Evolutionary conservation across 805 yeast species (phyloP), one percentile per base, ranked within the genome.

Genomic region (Wickerhamomyces ciferrii): DNA sequence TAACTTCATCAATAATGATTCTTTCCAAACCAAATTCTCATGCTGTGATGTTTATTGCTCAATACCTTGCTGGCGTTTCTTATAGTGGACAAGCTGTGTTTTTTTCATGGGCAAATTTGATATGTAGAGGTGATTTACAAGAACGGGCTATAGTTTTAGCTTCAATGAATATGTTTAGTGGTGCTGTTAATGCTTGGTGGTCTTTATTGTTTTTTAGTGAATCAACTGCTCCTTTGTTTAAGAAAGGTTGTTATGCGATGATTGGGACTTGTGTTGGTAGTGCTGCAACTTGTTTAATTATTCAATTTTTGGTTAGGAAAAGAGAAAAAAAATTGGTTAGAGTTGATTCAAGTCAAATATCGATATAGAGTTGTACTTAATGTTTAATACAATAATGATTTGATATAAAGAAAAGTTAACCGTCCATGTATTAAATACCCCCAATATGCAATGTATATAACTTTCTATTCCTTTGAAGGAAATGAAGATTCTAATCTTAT

Each of bases 111-210:
- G 83, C 83, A 3, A 80, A 81, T 53, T 66, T 77, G 41, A 76
- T 78, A 1, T 77, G 83, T 50, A 70, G 74, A 29, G 70, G 76
- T 50, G 87, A 83, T 59, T 59, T 78, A 23, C 80, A 82, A 64
- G 84, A 79, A 54, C 69, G 87, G 55, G 84, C 87, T 0, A 67
- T 82, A 41, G 83, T 80, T 1, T 64, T 82, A 42, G 87, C 83
- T 0, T 78, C 83, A 0, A 79, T 80, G 84, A 79, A 79, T 59
- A 78, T 79, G 82, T 78, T 78, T 59, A 74, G 80, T 25, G 74
- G 77, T 53, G 81, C 83, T 2, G 79, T 79, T 9, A 80, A 79
- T 57, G 82, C 84, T 2, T 80, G 84, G 84, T 79, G 84, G 83
- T 69, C 79, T 1, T 48, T 81, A 17, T 42, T 80, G 3, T 78